Conservation (phyloP, 2,329 filamentous ascomycete species). For the Sporothrix pseudoabietina region DNA sequence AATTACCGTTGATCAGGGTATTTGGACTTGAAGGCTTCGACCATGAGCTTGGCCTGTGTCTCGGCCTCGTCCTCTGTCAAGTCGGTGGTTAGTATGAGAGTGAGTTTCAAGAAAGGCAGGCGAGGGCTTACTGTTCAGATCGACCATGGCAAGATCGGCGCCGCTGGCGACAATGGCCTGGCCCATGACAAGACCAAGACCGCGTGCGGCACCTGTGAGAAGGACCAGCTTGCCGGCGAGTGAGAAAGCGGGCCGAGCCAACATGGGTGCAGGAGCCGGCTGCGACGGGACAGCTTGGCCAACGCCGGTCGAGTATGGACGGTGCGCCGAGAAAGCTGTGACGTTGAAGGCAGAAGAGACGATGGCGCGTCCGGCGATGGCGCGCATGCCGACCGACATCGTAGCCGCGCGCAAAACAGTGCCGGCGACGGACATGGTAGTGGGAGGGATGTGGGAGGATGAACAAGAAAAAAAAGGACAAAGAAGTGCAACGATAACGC, state of each 20-base stretch:
- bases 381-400: not conserved
- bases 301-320: not conserved
- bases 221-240: conserved; percentile 81
- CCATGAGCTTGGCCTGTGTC: conserved; percentile 71
- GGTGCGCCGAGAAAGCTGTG: not conserved
- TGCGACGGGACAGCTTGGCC: conserved; percentile 44
- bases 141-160: conserved; percentile 86
- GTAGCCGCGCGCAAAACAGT: not conserved
- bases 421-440: not conserved
- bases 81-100: not conserved
- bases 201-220: conserved; percentile 87
- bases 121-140: conserved; percentile 72
- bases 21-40: conserved; percentile 75
- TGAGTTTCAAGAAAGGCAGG: too few relatives aligned
- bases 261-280: conserved; percentile 56
- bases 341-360: not conserved
- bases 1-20: conserved; percentile 72
- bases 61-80: conserved; percentile 76
- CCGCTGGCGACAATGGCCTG: conserved; percentile 88
- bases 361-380: not conserved
- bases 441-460: not conserved
- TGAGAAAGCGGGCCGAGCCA: conserved; percentile 71
- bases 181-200: conserved; percentile 87
- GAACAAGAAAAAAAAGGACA: not conserved
- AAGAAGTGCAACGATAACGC: not conserved